These are phyloP conservation scores for Orobanche coerulescens DNA, from an alignment of 257 asterid species.

Conservation along the genomic window DNA sequence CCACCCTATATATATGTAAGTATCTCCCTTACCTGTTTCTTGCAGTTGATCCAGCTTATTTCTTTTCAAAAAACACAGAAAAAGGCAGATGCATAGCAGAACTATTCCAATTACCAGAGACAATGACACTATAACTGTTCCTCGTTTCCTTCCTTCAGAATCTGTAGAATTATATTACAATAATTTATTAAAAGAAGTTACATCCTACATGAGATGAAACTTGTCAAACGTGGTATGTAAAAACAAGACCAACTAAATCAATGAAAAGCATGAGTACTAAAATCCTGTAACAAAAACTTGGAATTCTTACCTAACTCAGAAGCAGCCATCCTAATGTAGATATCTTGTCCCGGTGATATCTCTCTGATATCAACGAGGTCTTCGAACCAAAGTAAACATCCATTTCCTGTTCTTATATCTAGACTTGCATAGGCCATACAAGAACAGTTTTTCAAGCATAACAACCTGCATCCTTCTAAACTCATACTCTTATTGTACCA, in stretches of 20 bases:
- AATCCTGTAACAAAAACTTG: too few species aligned
- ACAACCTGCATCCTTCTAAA: conserved; percentile 1
- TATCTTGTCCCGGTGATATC: conserved; percentile 3
- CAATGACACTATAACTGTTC: neutral
- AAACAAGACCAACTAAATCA: too few species aligned
- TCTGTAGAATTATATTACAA: neutral
- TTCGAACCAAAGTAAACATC: conserved; percentile 19
- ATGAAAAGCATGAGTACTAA: too few species aligned
- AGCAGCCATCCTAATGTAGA: conserved; percentile 16
- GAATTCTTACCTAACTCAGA: conserved; percentile 13
- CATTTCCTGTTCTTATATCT: neutral
- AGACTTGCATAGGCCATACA: conserved; percentile 14
- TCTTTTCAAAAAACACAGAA: neutral
- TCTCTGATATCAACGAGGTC: conserved; percentile 4
- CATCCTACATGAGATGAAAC: neutral
- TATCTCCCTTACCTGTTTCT: neutral
- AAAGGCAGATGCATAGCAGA: neutral
- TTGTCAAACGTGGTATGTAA: too few species aligned
- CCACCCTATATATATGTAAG: too few species aligned
- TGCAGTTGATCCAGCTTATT: neutral
- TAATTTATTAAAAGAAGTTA: neutral
- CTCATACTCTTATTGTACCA: conserved; percentile 6
- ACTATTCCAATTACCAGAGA: neutral
- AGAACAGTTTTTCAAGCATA: neutral
- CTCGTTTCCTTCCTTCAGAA: neutral